Percentiles rank a stretch among this genome's conserved stretches.
Evolutionary conservation across 108 stramenopile species (phyloP).

Genomic region (Nitzschia putrida): DNA sequence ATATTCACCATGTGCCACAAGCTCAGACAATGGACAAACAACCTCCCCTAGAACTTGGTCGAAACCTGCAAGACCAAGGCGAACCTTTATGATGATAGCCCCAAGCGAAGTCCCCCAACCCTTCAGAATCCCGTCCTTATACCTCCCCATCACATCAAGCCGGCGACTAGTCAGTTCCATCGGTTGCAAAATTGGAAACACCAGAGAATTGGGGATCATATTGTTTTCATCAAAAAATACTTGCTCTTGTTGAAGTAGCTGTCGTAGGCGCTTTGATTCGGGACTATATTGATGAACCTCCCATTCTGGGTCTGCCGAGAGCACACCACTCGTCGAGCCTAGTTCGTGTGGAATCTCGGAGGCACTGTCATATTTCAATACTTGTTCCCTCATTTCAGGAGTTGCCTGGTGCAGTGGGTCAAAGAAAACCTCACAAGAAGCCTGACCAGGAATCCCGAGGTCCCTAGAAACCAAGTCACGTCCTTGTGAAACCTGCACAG

Average conservation of each 20-base stretch:
- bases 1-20: constrained; percentile 53
- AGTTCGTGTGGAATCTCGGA: constrained; percentile 54
- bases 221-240: constrained; percentile 8
- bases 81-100: constrained; percentile 71
- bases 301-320: constrained; percentile 73
- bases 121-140: constrained; percentile 11
- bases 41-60: constrained; percentile 78
- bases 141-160: constrained; percentile 29
- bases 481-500: constrained; percentile 53
- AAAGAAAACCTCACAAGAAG: constrained; percentile 58
- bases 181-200: constrained; percentile 70
- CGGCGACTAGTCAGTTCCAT: constrained; percentile 64
- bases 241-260: constrained; percentile 49
- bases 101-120: constrained; percentile 66
- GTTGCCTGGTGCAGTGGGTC: constrained; percentile 55
- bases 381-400: constrained; percentile 8
- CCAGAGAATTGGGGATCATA: constrained; percentile 11
- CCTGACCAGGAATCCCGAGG: constrained; percentile 72
- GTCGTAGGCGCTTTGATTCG: constrained; percentile 56
- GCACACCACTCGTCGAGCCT: constrained; percentile 54
- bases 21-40: constrained; percentile 63
- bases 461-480: constrained; percentile 66
- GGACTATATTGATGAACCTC: constrained; percentile 46
- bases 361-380: constrained; percentile 53
- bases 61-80: constrained; percentile 57